Evolutionary conservation across 371 early-diverging fungal species (phyloP), one percentile per base, ranked within the genome.

Genomic region (Apophysomyces trapeziformis): DNA sequence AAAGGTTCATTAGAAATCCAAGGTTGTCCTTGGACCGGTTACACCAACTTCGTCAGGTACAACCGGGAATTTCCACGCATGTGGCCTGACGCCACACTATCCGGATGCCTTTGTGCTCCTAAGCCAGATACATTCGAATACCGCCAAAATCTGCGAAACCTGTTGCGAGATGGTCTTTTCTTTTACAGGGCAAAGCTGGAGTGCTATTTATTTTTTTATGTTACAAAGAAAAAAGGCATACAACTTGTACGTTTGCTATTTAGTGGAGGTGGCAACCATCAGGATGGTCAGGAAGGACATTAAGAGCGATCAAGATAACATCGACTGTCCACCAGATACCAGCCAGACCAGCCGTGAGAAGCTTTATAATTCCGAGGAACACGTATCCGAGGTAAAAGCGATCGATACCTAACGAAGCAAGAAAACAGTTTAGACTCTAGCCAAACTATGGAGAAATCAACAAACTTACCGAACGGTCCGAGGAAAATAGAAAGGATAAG

Each of bases 321-420:
- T 82, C 82, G 35, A 80, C 60, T 16, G 77, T 65, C 82, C 82
- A 84, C 80, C 78, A 78, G 61, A 84, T 76, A 64, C 84, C 84
- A 38, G 73, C 76, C 14, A 80, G 70, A 73, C 84, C 84, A 65
- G 73, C 84, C 45, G 84, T 79, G 32, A 82, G n/a, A 11, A 82
- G 66, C 61, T 79, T 79, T 18, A 82, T 54, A 11, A 86, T 58
- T 39, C 82, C 75, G 21, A 83, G 70, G 73, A 86, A 75, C 41
- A 86, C 71, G 39, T 86, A 85, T 16, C 86, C 86, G 35, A 87
- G 82, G 64, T 87, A 87, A 82, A 87, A 87, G 62, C 88, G 86
- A 73, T 87, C 88, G 38, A 87, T 67, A 67, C 85, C 82, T 73
- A 65, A 54, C 13, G 21, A 16, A 41, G 16, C 46, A 35, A 14